Percentiles rank a stretch among this genome's conserved stretches.
Evolutionary conservation across 306 rosid species (phyloP).

Genomic region (Dalbergia oliveri): DNA sequence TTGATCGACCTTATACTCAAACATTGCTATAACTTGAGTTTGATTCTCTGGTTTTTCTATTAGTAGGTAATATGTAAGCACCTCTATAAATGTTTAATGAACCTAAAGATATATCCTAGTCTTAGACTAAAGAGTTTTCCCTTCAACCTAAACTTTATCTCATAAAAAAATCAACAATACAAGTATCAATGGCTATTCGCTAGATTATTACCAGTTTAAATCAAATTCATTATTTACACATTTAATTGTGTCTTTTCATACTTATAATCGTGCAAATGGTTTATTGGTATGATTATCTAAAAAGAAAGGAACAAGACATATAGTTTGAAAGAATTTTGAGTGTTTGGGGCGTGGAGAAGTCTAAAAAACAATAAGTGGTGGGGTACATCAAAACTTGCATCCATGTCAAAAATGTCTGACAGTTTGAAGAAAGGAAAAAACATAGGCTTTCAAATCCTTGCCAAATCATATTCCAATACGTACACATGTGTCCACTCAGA

Average conservation of each 20-base stretch:
- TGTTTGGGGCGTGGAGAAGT: conserved; percentile 35
- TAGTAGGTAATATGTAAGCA: no score
- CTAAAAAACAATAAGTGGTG: conserved; percentile 51
- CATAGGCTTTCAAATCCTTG: conserved; percentile 52
- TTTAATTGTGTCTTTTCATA: background rate
- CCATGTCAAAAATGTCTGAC: conserved; percentile 46
- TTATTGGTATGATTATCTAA: background rate
- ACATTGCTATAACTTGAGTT: no score
- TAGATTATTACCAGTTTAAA: background rate
- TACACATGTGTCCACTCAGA: conserved; percentile 61
- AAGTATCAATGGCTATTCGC: background rate
- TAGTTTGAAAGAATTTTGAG: background rate
- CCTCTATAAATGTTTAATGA: no score
- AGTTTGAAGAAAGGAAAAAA: conserved; percentile 38
- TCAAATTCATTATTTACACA: background rate
- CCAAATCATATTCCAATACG: conserved; percentile 60
- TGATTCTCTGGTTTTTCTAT: no score
- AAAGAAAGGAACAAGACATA: background rate
- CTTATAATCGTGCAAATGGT: background rate
- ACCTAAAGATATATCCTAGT: no score
- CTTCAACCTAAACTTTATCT: no score
- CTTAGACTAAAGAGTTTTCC: no score
- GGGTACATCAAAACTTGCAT: conserved; percentile 41
- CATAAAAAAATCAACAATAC: background rate
- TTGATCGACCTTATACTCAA: no score